Evolutionary conservation across 176 grass and related monocot genomes (phyloP), one percentile per base, ranked within the genome.

Genomic region (Aegilops umbellulata): DNA sequence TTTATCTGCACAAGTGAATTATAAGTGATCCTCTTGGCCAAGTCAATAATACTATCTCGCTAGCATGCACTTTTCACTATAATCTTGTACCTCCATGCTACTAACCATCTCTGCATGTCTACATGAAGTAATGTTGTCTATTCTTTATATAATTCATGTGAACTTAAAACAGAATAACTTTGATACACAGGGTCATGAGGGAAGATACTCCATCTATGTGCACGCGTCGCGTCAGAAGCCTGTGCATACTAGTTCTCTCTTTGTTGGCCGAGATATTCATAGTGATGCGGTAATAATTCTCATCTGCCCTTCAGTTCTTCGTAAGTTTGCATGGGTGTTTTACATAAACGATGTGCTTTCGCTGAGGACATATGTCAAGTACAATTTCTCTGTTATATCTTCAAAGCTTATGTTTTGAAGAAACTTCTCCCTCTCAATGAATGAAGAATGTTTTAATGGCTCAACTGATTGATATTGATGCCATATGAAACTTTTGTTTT

Each of bases 171-270:
- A 47, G 70, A 80, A 88, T 76, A 63, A 76, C 14, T 79, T 20
- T 80, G 83, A 60, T 87, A 65, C 83, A 83, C 74, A 98, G 96
- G 96, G 93, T 35, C 91, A 98, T 10, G 90, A 95, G 31, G 93
- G 92, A 72, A 85, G 96, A 92, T 98, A 90, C 82, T 95, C 91
- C 81, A 98, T 98, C 79, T 98, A 98, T 88, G 80, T 95, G 69
- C 96, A 98, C 25, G 88, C 96, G 70, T 98, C 96, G 42, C 88
- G 91, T 75, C 88, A 95, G 83, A 95, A 94, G 58, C 91, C 93
- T 75, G 91, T 87, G 66, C 96, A 92, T 92, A 70, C 77, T 82
- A 99, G 97, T 96, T 84, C 92, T 74, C 76, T 98, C 73, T 98
- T 98, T 91, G 77, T 70, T 94, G 93, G 90, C 58, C 80, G 89